Evolutionary conservation across 805 yeast genomes (phyloP), one percentile per base, ranked within the genome.

Genomic region (Saccharomycopsis amapae): DNA sequence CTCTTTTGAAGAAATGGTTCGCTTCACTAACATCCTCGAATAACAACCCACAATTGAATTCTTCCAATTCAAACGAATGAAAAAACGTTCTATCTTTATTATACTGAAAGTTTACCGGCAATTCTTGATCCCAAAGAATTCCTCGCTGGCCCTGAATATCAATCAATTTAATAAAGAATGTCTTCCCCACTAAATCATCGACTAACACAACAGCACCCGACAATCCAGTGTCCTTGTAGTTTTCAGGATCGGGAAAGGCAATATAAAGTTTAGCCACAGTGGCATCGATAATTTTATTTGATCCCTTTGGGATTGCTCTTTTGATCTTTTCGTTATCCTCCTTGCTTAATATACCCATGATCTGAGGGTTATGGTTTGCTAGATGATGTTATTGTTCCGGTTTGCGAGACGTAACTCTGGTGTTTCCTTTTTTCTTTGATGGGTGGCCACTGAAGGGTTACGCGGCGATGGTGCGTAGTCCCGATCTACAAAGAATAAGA

Each of bases 51-150:
- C 79, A 88, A 43, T 71, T 72, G 60, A 96, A 89, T 19, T 85
- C 94, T 56, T 93, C 97, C 38, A 87, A 69, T 66, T 93, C 98
- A 65, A 93, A 93, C 5, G 94, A 73, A 62, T 93, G 97, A 72
- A 93, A 93, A 64, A 86, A 93, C 33, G 95, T 79, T 26, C 98
- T 75, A 62, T 93, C 98, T 63, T 93, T 97, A 58, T 85, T 77
- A 64, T 93, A 93, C 55, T 81, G 81, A 62, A 93, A 88, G 56
- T 85, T 82, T 10, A 86, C 80, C 57, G 85, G 90, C 40, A 93
- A 64, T 63, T 93, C 98, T 63, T 93, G 98, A 62, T 93, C 98
- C 98, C 98, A 93, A 0, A 93, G 54, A 0, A 93, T 95, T 30
- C 97, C 97, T 35, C 83, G 69, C 34, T 48, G 50, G 5, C 94